phyloP scores from a whole-genome alignment of 1,284 basidiomycete genomes.

The Microbotryomycetes sp. region DNA sequence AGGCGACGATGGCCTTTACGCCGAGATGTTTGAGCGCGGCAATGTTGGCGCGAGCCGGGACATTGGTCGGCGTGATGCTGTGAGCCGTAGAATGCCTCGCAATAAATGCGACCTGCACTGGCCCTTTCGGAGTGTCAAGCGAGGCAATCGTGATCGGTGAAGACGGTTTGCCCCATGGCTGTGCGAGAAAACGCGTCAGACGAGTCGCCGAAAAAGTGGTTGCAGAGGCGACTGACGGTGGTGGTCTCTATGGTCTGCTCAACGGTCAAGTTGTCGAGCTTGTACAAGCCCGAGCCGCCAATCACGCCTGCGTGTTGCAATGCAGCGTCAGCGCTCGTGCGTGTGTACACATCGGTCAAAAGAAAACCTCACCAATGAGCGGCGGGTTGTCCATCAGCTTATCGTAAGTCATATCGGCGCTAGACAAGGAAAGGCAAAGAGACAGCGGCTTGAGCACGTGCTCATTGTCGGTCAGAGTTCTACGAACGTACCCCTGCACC shows the following conservation, averaged over 20 bases:
- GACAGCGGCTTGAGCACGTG: not conserved
- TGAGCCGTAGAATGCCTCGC: conserved; percentile 81
- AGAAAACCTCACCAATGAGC: conserved; percentile 11
- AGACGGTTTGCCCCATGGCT: conserved; percentile 92
- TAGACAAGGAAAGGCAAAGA: not conserved
- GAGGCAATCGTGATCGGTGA: conserved; percentile 82
- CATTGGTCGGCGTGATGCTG: conserved; percentile 60
- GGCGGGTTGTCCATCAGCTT: conserved; percentile 26
- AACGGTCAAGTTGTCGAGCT: conserved; percentile 77
- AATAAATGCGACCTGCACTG: conserved; percentile 73
- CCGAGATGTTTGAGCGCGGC: conserved; percentile 89
- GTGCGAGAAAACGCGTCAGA: not conserved
- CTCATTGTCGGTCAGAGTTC: no score
- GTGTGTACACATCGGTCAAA: not conserved
- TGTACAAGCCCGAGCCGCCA: conserved; percentile 52
- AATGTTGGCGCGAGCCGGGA: conserved; percentile 86
- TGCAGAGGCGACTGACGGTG: conserved; percentile 36
- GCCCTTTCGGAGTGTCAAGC: conserved; percentile 57
- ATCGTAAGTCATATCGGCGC: not conserved
- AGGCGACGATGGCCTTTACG: conserved; percentile 80
- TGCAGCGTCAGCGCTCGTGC: not conserved
- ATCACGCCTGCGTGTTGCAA: conserved; percentile 31
- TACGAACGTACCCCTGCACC: no score
- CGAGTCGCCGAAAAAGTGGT: not conserved
- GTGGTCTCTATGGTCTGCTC: conserved; percentile 56